These are phyloP conservation scores for Kuraishia hungarica DNA, from an alignment of 805 yeast genomes.

Conservation along the genomic window DNA sequence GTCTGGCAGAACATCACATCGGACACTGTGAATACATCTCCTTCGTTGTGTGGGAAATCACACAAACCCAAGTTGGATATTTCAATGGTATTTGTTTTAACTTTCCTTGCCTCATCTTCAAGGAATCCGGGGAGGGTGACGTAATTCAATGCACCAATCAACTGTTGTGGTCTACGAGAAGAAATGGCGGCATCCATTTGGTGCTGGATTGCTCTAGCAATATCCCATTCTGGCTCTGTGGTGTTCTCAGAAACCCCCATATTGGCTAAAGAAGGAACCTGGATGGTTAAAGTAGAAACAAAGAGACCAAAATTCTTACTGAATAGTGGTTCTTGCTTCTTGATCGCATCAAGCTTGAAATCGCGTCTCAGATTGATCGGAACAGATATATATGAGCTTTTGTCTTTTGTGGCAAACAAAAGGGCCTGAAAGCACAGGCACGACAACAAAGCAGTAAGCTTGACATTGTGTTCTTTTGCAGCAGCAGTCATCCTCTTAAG, in stretches of 20 bases:
- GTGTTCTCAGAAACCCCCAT: neutral
- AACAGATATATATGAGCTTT: neutral
- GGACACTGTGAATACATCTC: slow-evolving; percentile 5
- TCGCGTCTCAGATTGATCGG: neutral
- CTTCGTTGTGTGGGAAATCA: neutral
- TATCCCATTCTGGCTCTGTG: slow-evolving; percentile 10
- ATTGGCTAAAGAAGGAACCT: neutral
- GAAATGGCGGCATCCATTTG: neutral
- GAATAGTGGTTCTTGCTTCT: neutral
- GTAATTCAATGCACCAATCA: slow-evolving; percentile 7
- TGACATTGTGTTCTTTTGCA: neutral
- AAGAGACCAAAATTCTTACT: neutral
- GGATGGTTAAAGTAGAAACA: neutral
- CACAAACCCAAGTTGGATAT: slow-evolving; percentile 11
- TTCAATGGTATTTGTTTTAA: slow-evolving; percentile 7
- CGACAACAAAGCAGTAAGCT: neutral
- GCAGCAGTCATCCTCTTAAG: neutral
- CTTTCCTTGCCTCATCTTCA: neutral
- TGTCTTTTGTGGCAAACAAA: neutral
- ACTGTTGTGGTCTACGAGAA: neutral
- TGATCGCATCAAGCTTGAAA: neutral
- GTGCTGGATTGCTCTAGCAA: slow-evolving; percentile 8
- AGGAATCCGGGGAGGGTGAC: slow-evolving; percentile 5
- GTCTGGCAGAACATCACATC: slow-evolving; percentile 13
- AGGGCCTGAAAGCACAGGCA: neutral